Evolutionary conservation across 768 basidiomycete species (phyloP), one percentile per base, ranked within the genome.

Genomic region (Termitomyces sp.): DNA sequence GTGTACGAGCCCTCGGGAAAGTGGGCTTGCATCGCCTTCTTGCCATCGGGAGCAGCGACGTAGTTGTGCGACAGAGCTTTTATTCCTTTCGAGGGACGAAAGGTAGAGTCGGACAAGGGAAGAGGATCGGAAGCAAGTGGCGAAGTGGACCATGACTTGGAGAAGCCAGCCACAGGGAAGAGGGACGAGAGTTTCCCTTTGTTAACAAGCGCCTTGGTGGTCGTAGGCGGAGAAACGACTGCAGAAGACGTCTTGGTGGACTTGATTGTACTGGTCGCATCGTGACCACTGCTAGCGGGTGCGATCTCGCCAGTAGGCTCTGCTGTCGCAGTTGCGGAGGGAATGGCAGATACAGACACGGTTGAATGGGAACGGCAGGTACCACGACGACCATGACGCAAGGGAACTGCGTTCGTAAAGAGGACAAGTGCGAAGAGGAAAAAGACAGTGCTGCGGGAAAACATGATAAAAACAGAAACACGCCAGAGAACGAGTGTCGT

Each of bases 1-100:
- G 74, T 82, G 70, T 78, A 84, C 47, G 84, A 85, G 30, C 85
- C 85, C 65, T 79, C 57, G 33, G 83, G 80, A 66, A 78, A 86
- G 59, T 72, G 71, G 0, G 81, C 80, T 65, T 75, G 73, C 78
- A 83, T 81, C 13, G 78, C 72, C 54, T 65, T 56, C 69, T 76
- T 78, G 63, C 82, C 83, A 60, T 82, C 81, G 30, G 82, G 79
- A 11, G 76, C 76, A 40, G 66, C 58, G 57, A 72, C 71, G 66
- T 78, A 79, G 53, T 67, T 68, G 61, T 80, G 79, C 11, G 73
- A 52, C 5, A 82, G 70, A 18, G 64, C 63, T 0, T 54, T 63
- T 32, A 80, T 66, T 18, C 73, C 64, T 30, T 75, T 70, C n/a
- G 65, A 70, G n/a, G 76, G 76, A 16, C 73, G 65, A 64, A 83